A percentile compares a stretch with the other conserved stretches of the same genome.
Evolutionary conservation across 2,329 filamentous ascomycete genomes (phyloP).

Genomic region (Amphichorda felina): DNA sequence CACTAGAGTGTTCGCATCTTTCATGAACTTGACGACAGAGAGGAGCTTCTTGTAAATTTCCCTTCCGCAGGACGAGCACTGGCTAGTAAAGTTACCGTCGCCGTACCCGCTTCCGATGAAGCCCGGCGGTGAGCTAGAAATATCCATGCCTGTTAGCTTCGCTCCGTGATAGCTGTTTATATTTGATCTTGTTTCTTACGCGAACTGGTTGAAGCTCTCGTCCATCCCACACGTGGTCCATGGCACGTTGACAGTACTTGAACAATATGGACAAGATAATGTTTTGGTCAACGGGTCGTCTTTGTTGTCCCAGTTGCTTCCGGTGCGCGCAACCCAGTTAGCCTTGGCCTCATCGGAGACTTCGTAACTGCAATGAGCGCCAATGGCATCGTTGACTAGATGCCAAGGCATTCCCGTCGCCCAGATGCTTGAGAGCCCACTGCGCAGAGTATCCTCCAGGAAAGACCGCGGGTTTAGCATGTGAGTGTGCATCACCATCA

Average conservation of each 20-base stretch:
- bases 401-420: conserved; percentile 55
- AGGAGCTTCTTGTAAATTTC: too few species aligned
- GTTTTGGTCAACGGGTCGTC: conserved; percentile 34
- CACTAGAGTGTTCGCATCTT: not conserved
- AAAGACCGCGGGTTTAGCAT: conserved; percentile 68
- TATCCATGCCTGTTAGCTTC: too few species aligned
- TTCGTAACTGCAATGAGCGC: conserved; percentile 45
- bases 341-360: conserved; percentile 28
- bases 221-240: conserved; percentile 45
- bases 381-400: conserved; percentile 43
- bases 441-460: conserved; percentile 59
- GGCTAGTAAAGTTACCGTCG: conserved; percentile 44
- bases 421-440: conserved; percentile 45
- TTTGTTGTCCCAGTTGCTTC: conserved; percentile 46
- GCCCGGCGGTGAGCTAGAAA: too few species aligned
- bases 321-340: conserved; percentile 35
- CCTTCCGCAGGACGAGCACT: too few species aligned
- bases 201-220: too few species aligned
- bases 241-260: too few species aligned
- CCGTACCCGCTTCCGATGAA: conserved; percentile 35
- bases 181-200: too few species aligned
- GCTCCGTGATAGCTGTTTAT: too few species aligned
- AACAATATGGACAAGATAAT: conserved; percentile 45
- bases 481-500: conserved; percentile 73
- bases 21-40: conserved; percentile 45